Base-by-base conservation (phyloP, 306 rosid genomes). In the Corylus avellana region DNA sequence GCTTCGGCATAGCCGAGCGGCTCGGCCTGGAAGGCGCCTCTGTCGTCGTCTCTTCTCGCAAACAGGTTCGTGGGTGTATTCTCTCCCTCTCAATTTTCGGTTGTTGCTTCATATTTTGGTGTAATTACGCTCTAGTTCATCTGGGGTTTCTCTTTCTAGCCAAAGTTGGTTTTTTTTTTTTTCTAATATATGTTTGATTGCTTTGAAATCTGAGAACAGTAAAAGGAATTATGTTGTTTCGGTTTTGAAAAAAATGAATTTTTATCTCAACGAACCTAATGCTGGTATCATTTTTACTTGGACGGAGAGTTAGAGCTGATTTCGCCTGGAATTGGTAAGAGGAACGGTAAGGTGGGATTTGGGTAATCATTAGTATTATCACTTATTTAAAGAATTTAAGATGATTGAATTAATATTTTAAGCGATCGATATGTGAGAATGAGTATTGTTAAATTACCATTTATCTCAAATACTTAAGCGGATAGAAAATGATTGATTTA, bases 11-110 rank as follows among this genome's bases (percentile, higher is more conserved):
- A 46, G 98, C 96, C 29, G 87, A 89, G 84, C 94, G 99, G 48
- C 94, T 95, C 56, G 99, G 94, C 22, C 82, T 91, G 29, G 99
- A 95, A 83, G 98, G 99, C 58, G 99, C 97, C 22, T 86, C 93
- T 55, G 89, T 95, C 35, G 97, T 95, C 12, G 71, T 95, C 81
- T 95, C 99, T 70, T 95, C 99, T 50, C 99, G 99, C 74, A 88
- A 46, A 77, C 98, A 93, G 97, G 98, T 92, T 55, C 32, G 9
- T 44, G 8, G 3, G 17, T 11, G 14, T 4, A 6, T 16, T 49
- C 53, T 3, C 53, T 62, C 14, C 54, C 57, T 22, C 18, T 35
- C 18, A 22, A 13, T 50, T 63, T 12, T n/a, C 49, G 0, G 22
- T 71, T 69, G 9, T 50, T 25, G 3, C 49, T 13, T 6, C 29